Conservation (phyloP, 345 rosid genomes). For the Salix udensis region DNA sequence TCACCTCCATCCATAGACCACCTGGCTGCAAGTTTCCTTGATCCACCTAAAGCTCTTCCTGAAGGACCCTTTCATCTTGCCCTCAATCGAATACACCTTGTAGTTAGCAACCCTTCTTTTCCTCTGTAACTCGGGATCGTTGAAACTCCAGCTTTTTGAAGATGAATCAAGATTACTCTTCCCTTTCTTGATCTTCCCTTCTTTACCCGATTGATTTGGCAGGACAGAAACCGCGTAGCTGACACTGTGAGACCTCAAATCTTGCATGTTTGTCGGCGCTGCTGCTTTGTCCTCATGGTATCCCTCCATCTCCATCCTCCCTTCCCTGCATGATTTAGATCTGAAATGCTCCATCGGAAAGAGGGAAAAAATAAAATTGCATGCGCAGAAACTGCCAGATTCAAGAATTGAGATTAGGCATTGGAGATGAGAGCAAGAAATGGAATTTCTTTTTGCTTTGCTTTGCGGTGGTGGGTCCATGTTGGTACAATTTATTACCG, state of each 20-base stretch:
- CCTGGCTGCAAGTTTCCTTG: conserved; percentile 64
- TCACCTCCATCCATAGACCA: conserved; percentile 60
- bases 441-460: background rate
- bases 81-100: conserved; percentile 75
- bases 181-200: conserved; percentile 50
- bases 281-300: conserved; percentile 29
- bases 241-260: conserved; percentile 56
- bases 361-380: background rate
- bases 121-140: conserved; percentile 84
- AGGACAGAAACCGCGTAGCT: conserved; percentile 24
- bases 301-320: conserved; percentile 32
- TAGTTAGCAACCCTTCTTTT: conserved; percentile 87
- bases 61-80: conserved; percentile 82
- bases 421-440: background rate
- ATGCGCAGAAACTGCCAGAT: background rate
- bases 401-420: conserved; percentile 10
- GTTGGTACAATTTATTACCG: too few species aligned
- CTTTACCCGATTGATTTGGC: conserved; percentile 33
- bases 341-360: conserved; percentile 50
- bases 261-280: conserved; percentile 54
- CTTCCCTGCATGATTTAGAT: conserved; percentile 53
- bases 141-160: conserved; percentile 64
- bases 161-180: conserved; percentile 39
- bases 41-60: conserved; percentile 88
- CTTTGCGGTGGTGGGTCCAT: background rate